These are phyloP conservation scores for Alternaria triticimaculans DNA, from an alignment of 2,329 filamentous ascomycete genomes.

Conservation along the genomic window DNA sequence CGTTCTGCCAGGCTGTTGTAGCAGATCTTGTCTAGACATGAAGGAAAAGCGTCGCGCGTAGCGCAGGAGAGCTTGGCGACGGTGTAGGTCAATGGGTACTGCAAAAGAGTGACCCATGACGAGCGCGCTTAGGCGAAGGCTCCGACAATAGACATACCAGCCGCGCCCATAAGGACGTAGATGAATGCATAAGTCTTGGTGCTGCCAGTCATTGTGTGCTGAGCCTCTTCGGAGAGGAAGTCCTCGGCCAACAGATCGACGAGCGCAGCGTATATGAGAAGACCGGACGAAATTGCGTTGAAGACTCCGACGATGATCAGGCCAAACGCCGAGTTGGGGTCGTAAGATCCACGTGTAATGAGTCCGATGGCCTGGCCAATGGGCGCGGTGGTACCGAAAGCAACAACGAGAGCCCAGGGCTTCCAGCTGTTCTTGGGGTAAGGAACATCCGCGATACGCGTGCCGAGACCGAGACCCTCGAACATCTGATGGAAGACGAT, in stretches of 20 bases:
- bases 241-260: slow-evolving; percentile 70
- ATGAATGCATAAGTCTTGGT: slow-evolving; percentile 62
- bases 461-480: slow-evolving; percentile 68
- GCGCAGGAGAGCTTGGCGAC: slow-evolving; percentile 13
- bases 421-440: slow-evolving; percentile 63
- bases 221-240: slow-evolving; percentile 62
- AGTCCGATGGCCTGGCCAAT: slow-evolving; percentile 71
- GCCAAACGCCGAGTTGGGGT: slow-evolving; percentile 68
- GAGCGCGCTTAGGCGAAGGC: slow-evolving; percentile 6
- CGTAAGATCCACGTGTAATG: slow-evolving; percentile 63
- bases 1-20: neutral
- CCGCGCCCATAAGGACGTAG: slow-evolving; percentile 48
- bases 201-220: slow-evolving; percentile 58
- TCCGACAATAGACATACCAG: slow-evolving; percentile 40
- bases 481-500: slow-evolving; percentile 70
- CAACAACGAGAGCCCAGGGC: slow-evolving; percentile 67
- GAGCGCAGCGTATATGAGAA: slow-evolving; percentile 67
- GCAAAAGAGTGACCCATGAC: neutral
- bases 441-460: slow-evolving; percentile 65
- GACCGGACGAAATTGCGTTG: slow-evolving; percentile 69
- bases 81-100: neutral
- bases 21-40: slow-evolving; percentile 1
- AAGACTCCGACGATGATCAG: slow-evolving; percentile 70
- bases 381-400: slow-evolving; percentile 69
- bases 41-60: slow-evolving; percentile 1